Evolutionary conservation across 2,329 filamentous ascomycete genomes (phyloP).

Genomic region (Nemania bipapillata): DNA sequence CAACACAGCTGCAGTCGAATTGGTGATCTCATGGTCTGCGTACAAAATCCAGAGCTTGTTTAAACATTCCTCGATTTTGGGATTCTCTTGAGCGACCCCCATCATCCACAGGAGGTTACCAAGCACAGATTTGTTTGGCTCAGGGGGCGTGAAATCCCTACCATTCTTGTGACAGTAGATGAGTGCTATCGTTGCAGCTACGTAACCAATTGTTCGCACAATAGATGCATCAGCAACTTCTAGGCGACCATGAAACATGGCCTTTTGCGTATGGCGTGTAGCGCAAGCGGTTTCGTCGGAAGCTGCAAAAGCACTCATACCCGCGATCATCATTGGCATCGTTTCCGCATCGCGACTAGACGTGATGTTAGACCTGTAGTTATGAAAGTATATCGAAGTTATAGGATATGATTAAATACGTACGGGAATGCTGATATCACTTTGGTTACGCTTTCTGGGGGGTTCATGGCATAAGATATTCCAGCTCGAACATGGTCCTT

Average conservation of each 20-base stretch:
- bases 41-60: constrained; percentile 58
- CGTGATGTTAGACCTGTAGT: constrained; percentile 13
- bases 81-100: constrained; percentile 51
- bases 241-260: constrained; percentile 53
- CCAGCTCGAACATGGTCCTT: constrained; percentile 45
- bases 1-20: constrained; percentile 59
- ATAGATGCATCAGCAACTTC: constrained; percentile 53
- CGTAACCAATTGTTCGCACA: constrained; percentile 52
- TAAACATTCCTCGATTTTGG: constrained; percentile 48
- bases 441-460: constrained; percentile 42
- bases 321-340: constrained; percentile 54
- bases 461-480: constrained; percentile 44
- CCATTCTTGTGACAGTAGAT: constrained; percentile 55
- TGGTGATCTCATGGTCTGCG: constrained; percentile 62
- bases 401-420: constrained; percentile 1
- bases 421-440: constrained; percentile 48
- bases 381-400: not conserved
- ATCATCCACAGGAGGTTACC: constrained; percentile 62
- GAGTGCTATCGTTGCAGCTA: constrained; percentile 52
- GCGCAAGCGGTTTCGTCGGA: constrained; percentile 50
- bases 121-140: constrained; percentile 50
- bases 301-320: constrained; percentile 52
- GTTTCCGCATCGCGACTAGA: constrained; percentile 48
- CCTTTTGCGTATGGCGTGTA: constrained; percentile 51
- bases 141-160: constrained; percentile 51